Percentiles rank a stretch among this genome's conserved stretches.
Evolutionary conservation across 1,284 basidiomycete genomes (phyloP).

Genomic region (Bondarzewia mesenterica): DNA sequence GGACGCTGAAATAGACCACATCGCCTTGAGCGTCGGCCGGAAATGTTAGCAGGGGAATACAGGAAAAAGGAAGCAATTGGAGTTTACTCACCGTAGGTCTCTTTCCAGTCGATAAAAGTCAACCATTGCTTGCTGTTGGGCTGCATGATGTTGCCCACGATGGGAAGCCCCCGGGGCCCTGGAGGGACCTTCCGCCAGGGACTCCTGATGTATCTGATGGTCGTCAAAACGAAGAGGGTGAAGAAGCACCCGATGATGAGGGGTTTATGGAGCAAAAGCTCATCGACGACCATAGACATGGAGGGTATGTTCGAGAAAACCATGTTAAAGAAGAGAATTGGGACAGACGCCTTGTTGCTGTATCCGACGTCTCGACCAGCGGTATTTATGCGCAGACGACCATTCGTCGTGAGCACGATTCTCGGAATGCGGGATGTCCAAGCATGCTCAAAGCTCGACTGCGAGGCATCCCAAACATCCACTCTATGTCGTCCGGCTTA

Average conservation of each 20-base stretch:
- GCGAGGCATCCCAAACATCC: too few relatives aligned
- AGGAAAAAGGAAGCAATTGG: not conserved
- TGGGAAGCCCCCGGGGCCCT: constrained; percentile 7
- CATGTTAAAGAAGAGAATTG: too few relatives aligned
- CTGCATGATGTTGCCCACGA: constrained; percentile 8
- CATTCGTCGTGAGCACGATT: too few relatives aligned
- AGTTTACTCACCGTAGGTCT: constrained; percentile 6
- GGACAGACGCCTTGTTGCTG: too few relatives aligned
- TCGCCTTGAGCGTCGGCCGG: too few relatives aligned
- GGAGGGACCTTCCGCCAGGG: constrained; percentile 9
- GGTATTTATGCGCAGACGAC: too few relatives aligned
- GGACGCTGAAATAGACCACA: constrained; percentile 14
- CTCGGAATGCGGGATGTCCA: too few relatives aligned
- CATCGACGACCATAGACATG: too few relatives aligned
- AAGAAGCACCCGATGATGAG: not conserved
- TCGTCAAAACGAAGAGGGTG: not conserved
- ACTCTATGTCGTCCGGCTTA: too few relatives aligned
- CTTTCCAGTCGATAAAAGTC: constrained; percentile 7
- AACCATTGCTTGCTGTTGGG: constrained; percentile 5
- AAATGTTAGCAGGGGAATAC: not conserved
- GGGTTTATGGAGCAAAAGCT: not conserved
- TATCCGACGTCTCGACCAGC: too few relatives aligned
- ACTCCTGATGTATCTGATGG: not conserved
- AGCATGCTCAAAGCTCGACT: too few relatives aligned
- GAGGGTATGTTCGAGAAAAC: too few relatives aligned